A percentile compares a stretch with the other conserved stretches of the same genome.
Evolutionary conservation across 768 basidiomycete genomes (phyloP).

Genomic region (Leccinum variicolor): DNA sequence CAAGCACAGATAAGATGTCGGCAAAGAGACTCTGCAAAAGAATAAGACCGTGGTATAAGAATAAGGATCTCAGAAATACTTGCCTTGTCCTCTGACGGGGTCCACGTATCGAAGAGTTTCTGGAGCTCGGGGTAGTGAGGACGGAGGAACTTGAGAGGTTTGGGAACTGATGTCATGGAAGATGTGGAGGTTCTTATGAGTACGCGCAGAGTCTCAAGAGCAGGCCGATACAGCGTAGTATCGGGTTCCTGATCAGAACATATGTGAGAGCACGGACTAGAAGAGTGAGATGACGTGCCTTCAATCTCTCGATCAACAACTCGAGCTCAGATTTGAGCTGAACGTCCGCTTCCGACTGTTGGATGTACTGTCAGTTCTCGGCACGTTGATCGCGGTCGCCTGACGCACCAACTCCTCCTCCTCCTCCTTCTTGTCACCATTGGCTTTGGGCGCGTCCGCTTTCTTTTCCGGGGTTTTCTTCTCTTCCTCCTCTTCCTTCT

Average conservation of each 20-base stretch:
- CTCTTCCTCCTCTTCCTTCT: slow-evolving; percentile 46
- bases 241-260: slow-evolving; percentile 71
- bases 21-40: slow-evolving; percentile 79
- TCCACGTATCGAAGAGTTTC: slow-evolving; percentile 78
- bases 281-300: slow-evolving; percentile 47
- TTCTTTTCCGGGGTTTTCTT: slow-evolving; percentile 45
- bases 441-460: slow-evolving; percentile 53
- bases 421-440: slow-evolving; percentile 55
- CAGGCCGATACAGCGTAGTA: slow-evolving; percentile 78
- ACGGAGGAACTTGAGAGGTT: slow-evolving; percentile 96
- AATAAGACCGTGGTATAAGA: background rate
- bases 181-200: slow-evolving; percentile 95
- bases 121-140: slow-evolving; percentile 90
- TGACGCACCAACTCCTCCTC: slow-evolving; percentile 71
- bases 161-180: slow-evolving; percentile 98
- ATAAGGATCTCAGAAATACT: background rate
- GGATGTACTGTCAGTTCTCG: slow-evolving; percentile 5
- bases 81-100: slow-evolving; percentile 69
- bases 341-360: slow-evolving; percentile 90
- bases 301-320: slow-evolving; percentile 92
- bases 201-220: slow-evolving; percentile 89
- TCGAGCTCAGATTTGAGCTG: slow-evolving; percentile 93
- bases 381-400: slow-evolving; percentile 10
- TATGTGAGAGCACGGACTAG: slow-evolving; percentile 9
- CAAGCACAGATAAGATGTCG: slow-evolving; percentile 95